phyloP scores from a whole-genome alignment of 2,329 filamentous ascomycete species.

The Plectosphaerella sp. region DNA sequence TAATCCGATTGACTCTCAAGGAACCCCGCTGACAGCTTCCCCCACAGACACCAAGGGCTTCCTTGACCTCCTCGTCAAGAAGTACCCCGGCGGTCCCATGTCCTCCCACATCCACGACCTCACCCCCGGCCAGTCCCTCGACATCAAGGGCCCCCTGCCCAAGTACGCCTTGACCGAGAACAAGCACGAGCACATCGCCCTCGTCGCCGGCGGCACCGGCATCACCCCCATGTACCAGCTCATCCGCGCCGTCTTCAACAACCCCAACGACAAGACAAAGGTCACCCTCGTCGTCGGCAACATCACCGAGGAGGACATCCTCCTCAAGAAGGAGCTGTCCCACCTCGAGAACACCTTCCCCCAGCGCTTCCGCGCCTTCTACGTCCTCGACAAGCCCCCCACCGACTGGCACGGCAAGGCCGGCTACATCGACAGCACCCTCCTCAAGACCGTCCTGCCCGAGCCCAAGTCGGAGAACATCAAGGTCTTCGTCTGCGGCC shows the following conservation, averaged over 20 bases:
- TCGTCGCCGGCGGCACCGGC: constrained; percentile 91
- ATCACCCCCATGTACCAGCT: constrained; percentile 99
- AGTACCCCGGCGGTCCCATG: constrained; percentile 89
- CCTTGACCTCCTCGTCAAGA: constrained; percentile 87
- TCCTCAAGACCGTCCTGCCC: constrained; percentile 90
- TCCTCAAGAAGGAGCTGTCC: constrained; percentile 80
- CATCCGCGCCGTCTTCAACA: constrained; percentile 85
- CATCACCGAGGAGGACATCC: constrained; percentile 81
- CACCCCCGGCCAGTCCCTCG: constrained; percentile 74
- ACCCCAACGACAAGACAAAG: constrained; percentile 95
- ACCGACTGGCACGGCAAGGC: constrained; percentile 72
- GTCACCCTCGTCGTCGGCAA: constrained; percentile 95
- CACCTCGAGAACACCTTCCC: constrained; percentile 93
- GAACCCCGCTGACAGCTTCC: neutral
- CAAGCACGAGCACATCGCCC: constrained; percentile 85
- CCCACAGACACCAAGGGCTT: constrained; percentile 67
- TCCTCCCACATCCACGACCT: constrained; percentile 82
- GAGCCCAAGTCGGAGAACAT: constrained; percentile 89
- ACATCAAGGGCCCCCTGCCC: constrained; percentile 91
- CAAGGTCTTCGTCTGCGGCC: constrained; percentile 96
- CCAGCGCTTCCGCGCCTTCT: constrained; percentile 91
- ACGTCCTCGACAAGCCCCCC: constrained; percentile 81
- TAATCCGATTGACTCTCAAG: neutral
- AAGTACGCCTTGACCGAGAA: constrained; percentile 89
- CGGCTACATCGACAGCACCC: constrained; percentile 83